Percentiles rank a stretch among this genome's conserved stretches.
Conservation (phyloP, 2,329 filamentous ascomycete species). For the Cercospora canescens region DNA sequence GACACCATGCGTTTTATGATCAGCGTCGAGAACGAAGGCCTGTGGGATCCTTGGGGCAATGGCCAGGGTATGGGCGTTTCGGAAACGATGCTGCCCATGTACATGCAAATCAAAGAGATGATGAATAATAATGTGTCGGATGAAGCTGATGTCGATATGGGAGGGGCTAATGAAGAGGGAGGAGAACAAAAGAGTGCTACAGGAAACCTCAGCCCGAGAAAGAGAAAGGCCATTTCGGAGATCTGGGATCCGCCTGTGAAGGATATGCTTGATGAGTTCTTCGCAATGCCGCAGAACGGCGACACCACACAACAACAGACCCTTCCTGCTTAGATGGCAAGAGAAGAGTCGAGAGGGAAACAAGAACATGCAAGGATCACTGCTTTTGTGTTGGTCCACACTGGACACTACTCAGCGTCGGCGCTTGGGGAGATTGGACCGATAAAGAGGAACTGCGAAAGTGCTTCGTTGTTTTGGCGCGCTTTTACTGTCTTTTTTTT, state of each 20-base stretch:
- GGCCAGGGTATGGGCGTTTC: constrained; percentile 17
- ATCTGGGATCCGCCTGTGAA: constrained; percentile 16
- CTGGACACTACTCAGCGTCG: neutral
- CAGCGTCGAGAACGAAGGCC: constrained; percentile 20
- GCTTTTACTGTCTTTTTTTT: neutral
- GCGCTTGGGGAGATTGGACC: neutral
- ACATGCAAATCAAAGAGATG: constrained; percentile 25
- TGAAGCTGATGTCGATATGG: constrained; percentile 16
- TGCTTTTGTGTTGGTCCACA: too few species aligned
- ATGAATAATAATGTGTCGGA: constrained; percentile 18
- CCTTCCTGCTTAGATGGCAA: neutral
- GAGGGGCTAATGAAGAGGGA: constrained; percentile 3
- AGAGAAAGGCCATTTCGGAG: constrained; percentile 24
- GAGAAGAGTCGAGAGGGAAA: neutral
- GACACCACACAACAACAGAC: neutral
- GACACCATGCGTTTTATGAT: constrained; percentile 24
- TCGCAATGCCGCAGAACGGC: neutral
- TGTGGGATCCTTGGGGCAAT: constrained; percentile 18
- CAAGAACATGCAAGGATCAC: neutral
- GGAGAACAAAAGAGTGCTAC: neutral
- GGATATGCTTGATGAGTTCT: constrained; percentile 10
- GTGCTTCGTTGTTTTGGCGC: neutral
- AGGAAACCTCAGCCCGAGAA: constrained; percentile 11
- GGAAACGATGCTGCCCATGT: constrained; percentile 24
- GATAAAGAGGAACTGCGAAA: neutral